Base-by-base conservation (phyloP, 306 rosid species). In the Prinsepia uniflora region DNA sequence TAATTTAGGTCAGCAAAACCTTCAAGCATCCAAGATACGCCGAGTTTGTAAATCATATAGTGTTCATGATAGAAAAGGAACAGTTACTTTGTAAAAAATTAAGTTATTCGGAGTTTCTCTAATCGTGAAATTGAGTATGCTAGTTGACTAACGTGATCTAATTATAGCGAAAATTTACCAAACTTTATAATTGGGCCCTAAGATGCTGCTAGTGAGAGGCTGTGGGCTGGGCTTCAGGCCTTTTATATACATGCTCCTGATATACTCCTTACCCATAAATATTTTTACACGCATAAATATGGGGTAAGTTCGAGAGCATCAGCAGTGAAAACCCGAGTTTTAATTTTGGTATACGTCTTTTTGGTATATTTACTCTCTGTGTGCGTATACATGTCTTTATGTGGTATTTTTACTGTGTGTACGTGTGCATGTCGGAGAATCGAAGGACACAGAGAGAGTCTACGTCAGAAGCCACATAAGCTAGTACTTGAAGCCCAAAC, bases 401-500 rank as follows among this genome's bases (percentile, higher is more conserved):
- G 68, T 54, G 40, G 9, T 4, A 12, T 47, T 44, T 19, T 55
- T 41, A 54, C 7, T 53, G 58, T n/a, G 22, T 52, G 11, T 70
- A 69, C 39, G 36, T 14, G 66, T 75, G 72, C 77, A 80, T 66
- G 77, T 75, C 9, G 67, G 80, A 71, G 48, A 80, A 65, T 52
- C 15, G 15, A 71, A 60, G 39, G 80, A 44, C 68, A 30, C 36
- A 30, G 36, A 75, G 57, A 41, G 46, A 46, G 75, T 60, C 68
- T 61, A 41, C 70, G 62, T 73, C 78, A 52, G 76, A 44, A 46
- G 76, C 72, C 57, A 71, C 80, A 72, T 76, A 70, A 72, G 22
- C 80, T 66, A 73, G 81, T 81, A 83, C 74, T 44, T 41, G 68
- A 58, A 68, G 78, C 74, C 65, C 74, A 70, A 43, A 71, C 70